Base-by-base conservation (phyloP, 192 early-diverging fungal species). In the Linnemannia schmuckeri region DNA sequence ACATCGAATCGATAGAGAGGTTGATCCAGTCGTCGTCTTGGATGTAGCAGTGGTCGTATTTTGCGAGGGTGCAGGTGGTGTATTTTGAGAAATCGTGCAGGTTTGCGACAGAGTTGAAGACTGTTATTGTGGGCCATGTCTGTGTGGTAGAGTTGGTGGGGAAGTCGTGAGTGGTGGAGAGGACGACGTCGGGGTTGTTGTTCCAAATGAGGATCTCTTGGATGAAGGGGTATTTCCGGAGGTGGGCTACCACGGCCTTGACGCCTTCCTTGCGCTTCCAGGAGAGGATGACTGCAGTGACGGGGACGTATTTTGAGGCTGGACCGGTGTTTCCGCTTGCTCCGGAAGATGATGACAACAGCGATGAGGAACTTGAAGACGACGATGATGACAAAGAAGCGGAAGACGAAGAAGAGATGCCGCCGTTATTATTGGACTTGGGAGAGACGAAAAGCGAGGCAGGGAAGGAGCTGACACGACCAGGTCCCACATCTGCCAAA, bases 1-100 rank as follows among this genome's bases (percentile, higher is more conserved):
- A 93, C 35, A 91, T 77, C 66, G 87, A 90, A 74, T 93, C 92
- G 86, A 92, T 66, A 41, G 88, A 85, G 13, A 90, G 70, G 52
- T 93, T 91, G 55, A 93, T 78, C 84, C 90, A 90, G 71, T 91
- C 89, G 55, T 92, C 91, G 68, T 93, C 92, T 76, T 93, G 92
- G 78, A 92, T 90, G 78, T 92, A 93, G 78, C 92, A 93, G 66
- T 91, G 85, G 17, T 89, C 88, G 61, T 90, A 88, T 35, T 87
- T 82, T 3, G 92, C 92, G 40, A 92, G 75, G 6, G 88, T 61
- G 61, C 92, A 93, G 52, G 90, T 88, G 10, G 89, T 93, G 76
- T 91, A 92, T 78, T 92, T 89, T 74, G 91, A 88, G 47, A 92
- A 87, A 70, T 89, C 91, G 44, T 90, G 87, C 74, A 93, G 42